A percentile compares a stretch with the other conserved stretches of the same genome.
These are phyloP conservation scores for Nothopassalora personata DNA, from an alignment of 2,329 filamentous ascomycete genomes.

Conservation along the genomic window DNA sequence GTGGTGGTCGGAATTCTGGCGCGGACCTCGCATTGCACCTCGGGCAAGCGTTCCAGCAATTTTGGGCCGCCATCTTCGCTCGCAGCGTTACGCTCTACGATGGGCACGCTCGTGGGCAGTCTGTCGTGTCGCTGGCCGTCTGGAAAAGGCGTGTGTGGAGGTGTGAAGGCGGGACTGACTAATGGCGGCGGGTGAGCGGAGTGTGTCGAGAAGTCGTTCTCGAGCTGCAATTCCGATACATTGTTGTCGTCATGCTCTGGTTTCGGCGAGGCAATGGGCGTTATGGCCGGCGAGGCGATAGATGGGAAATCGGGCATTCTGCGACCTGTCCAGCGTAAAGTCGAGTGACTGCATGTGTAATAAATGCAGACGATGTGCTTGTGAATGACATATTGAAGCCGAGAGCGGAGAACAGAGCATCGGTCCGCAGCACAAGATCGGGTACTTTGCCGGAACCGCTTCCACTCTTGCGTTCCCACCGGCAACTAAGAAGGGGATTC, in stretches of 20 bases:
- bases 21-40: slow-evolving; percentile 89
- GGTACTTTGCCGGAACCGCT: not conserved
- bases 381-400: not conserved
- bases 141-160: slow-evolving; percentile 27
- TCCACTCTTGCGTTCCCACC: not conserved
- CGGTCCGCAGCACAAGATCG: not conserved
- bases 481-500: not conserved
- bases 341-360: slow-evolving; percentile 3
- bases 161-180: slow-evolving; percentile 44
- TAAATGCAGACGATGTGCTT: not conserved
- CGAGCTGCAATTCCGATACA: slow-evolving; percentile 37
- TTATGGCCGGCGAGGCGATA: slow-evolving; percentile 36
- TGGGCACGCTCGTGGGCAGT: slow-evolving; percentile 36
- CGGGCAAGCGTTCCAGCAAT: slow-evolving; percentile 68
- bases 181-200: slow-evolving; percentile 37
- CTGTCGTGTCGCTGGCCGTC: slow-evolving; percentile 31
- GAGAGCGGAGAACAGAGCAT: not conserved
- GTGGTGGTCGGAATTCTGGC: slow-evolving; percentile 89
- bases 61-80: slow-evolving; percentile 53
- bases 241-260: slow-evolving; percentile 35
- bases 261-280: slow-evolving; percentile 50
- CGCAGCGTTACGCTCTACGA: not conserved
- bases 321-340: not conserved
- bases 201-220: slow-evolving; percentile 23
- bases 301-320: slow-evolving; percentile 53